These are phyloP conservation scores for Medicago arabica DNA, from an alignment of 306 rosid genomes.

Conservation along the genomic window DNA sequence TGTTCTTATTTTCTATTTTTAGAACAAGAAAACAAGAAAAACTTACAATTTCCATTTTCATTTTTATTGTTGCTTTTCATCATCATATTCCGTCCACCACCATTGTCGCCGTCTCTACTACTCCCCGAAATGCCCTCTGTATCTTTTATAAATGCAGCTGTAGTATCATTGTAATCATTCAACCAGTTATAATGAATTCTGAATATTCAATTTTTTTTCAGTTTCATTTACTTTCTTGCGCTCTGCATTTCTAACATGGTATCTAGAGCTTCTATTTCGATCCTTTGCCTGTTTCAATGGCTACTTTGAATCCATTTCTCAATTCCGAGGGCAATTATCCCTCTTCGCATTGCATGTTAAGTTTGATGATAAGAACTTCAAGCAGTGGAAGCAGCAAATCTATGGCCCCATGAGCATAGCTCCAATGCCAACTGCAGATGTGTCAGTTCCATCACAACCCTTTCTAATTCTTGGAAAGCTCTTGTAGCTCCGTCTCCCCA, in stretches of 20 bases:
- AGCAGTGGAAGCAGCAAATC: background rate
- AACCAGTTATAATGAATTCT: background rate
- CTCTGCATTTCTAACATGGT: no score
- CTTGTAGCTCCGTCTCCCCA: background rate
- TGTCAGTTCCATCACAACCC: background rate
- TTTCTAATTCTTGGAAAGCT: background rate
- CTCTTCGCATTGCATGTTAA: background rate
- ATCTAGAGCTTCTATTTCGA: no score
- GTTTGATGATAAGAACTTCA: background rate
- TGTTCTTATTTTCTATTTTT: background rate
- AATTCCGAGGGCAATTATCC: background rate
- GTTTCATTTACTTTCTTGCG: no score
- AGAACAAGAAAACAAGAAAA: background rate
- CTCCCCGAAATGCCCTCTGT: background rate
- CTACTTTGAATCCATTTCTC: background rate
- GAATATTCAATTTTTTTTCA: background rate
- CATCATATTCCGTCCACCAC: background rate
- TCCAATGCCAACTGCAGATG: background rate
- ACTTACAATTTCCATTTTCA: background rate
- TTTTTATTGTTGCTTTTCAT: background rate
- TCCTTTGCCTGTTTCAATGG: background rate
- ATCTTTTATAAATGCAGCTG: background rate
- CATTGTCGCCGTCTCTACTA: background rate
- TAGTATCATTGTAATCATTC: background rate
- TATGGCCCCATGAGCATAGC: background rate